Evolutionary conservation across 805 yeast genomes (phyloP), one percentile per base, ranked within the genome.

Genomic region (Metschnikowia corniflorae): DNA sequence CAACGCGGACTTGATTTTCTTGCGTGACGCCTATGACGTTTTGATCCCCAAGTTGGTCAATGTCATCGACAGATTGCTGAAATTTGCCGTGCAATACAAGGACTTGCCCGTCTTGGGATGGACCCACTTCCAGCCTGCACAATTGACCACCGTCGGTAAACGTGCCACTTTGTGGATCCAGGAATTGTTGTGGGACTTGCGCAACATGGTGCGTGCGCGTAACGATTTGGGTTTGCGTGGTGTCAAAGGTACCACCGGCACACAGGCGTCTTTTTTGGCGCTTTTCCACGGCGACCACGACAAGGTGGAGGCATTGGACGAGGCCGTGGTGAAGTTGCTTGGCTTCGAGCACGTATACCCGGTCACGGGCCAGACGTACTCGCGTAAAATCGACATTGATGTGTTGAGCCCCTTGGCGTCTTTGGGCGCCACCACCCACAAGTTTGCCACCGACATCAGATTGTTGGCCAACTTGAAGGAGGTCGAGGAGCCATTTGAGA

Each of bases 81-180:
- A 84, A 60, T 93, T 93, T 63, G 97, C 98, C 30, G 60, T 87
- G 47, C 79, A 85, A 63, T 78, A 91, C 74, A 93, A 93, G 70
- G 97, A 93, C 63, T 65, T 89, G 65, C 97, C 98, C 24, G 96
- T 89, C 29, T 75, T 93, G 49, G 98, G 98, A 23, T 93, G 97
- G 97, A 93, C 98, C 40, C 98, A 93, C 67, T 93, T 93, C 79
- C 98, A 93, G 72, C 98, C 98, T 12, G 98, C 98, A 36, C 98
- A 93, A 71, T 78, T 93, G 62, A 91, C 97, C 50, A 93, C 98
- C 22, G 95, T 93, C 46, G 98, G 98, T 63, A 93, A 93, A 74
- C 83, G 98, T 69, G 94, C 95, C 39, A 88, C 97, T 29, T 72
- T 93, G 58, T 93, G 98, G 98, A 72, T 93, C 53, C 98, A 93